These are phyloP conservation scores for Colletotrichum sp. DNA, from an alignment of 2,329 filamentous ascomycete species.

Conservation along the genomic window DNA sequence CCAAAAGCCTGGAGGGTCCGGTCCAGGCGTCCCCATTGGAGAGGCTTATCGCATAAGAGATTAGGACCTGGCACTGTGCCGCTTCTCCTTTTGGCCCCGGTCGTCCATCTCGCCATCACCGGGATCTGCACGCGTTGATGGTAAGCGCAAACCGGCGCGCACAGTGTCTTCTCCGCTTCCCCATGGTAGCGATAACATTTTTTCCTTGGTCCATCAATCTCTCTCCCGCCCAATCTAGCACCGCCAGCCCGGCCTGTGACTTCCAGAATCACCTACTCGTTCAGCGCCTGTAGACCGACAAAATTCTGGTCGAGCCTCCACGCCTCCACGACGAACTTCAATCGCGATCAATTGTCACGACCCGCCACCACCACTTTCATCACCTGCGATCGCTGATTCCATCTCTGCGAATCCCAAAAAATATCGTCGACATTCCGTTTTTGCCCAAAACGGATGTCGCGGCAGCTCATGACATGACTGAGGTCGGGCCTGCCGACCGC, in stretches of 20 bases:
- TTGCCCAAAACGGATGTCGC: slow-evolving; percentile 72
- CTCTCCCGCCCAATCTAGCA: slow-evolving; percentile 19
- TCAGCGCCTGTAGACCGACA: slow-evolving; percentile 19
- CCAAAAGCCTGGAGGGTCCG: slow-evolving; percentile 11
- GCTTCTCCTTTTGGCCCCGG: slow-evolving; percentile 4
- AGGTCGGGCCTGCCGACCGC: slow-evolving; percentile 71
- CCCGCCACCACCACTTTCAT: slow-evolving; percentile 21
- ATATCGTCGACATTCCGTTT: slow-evolving; percentile 57
- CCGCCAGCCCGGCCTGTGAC: slow-evolving; percentile 17
- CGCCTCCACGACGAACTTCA: slow-evolving; percentile 23
- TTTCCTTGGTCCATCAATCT: slow-evolving; percentile 18
- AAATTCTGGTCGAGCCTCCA: slow-evolving; percentile 23
- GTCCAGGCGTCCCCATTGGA: slow-evolving; percentile 16
- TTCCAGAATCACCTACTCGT: slow-evolving; percentile 17
- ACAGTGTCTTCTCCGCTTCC: slow-evolving; percentile 1
- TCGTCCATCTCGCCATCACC: background rate
- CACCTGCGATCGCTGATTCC: slow-evolving; percentile 29
- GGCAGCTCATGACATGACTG: slow-evolving; percentile 72
- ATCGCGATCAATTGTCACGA: slow-evolving; percentile 24
- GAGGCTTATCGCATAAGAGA: slow-evolving; percentile 17
- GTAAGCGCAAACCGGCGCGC: background rate
- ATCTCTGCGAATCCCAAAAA: slow-evolving; percentile 34
- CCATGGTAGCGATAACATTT: slow-evolving; percentile 23
- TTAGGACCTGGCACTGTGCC: slow-evolving; percentile 5
- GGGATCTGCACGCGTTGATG: background rate